These are phyloP conservation scores for Endothia cerciana DNA, from an alignment of 2,329 filamentous ascomycete genomes.

Conservation along the genomic window DNA sequence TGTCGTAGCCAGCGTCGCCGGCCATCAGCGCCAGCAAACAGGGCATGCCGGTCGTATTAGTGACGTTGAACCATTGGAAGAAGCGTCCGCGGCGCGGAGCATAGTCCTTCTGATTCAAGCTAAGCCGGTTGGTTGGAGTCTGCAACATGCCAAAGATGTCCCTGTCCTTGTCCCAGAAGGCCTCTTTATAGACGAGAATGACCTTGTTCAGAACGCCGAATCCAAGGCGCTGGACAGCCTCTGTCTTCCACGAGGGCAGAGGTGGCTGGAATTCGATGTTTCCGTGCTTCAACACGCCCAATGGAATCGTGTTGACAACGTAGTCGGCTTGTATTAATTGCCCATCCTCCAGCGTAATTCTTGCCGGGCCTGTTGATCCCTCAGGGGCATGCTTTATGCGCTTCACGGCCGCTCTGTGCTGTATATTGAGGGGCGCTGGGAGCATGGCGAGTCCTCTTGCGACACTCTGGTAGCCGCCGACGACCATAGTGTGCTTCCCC, in stretches of 20 bases:
- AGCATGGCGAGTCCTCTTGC: constrained; percentile 82
- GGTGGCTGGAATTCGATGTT: constrained; percentile 85
- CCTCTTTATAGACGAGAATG: constrained; percentile 81
- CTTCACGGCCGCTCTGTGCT: constrained; percentile 72
- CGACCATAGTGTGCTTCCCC: constrained; percentile 88
- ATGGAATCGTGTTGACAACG: constrained; percentile 85
- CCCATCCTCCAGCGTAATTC: constrained; percentile 78
- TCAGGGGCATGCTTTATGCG: constrained; percentile 68
- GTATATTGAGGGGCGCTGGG: constrained; percentile 77
- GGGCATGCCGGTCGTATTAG: constrained; percentile 84
- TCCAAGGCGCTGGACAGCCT: constrained; percentile 80
- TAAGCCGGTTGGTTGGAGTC: constrained; percentile 69
- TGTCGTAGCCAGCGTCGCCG: constrained; percentile 88
- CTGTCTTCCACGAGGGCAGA: constrained; percentile 84
- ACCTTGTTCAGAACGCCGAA: constrained; percentile 97
- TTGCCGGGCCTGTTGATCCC: constrained; percentile 52
- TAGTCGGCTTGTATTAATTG: constrained; percentile 80
- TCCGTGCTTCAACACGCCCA: constrained; percentile 88
- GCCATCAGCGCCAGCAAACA: constrained; percentile 94
- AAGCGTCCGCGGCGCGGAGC: constrained; percentile 80
- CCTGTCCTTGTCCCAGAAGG: constrained; percentile 88
- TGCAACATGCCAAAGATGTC: constrained; percentile 95
- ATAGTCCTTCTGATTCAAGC: constrained; percentile 80
- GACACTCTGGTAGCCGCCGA: constrained; percentile 92
- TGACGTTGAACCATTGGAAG: constrained; percentile 97